Conservation (phyloP, 2,329 filamentous ascomycete species). For the Penicillium glabrum region DNA sequence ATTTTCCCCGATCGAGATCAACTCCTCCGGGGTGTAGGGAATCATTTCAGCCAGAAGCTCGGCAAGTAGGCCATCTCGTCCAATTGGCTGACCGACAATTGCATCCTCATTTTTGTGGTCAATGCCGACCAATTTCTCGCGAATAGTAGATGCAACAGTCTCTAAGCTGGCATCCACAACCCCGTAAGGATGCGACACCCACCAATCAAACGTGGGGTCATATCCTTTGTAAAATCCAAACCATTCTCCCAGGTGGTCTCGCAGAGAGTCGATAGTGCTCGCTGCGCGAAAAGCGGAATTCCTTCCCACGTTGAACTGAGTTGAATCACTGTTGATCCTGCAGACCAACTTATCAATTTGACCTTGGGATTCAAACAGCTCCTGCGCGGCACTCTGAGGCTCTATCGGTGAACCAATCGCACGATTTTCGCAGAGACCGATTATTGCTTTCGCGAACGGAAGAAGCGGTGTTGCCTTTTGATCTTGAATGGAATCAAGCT, state of each 20-base stretch:
- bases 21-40: constrained; percentile 58
- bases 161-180: constrained; percentile 33
- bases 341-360: constrained; percentile 34
- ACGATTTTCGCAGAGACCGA: constrained; percentile 50
- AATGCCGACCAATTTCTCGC: constrained; percentile 48
- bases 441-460: constrained; percentile 46
- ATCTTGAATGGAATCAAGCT: constrained; percentile 35
- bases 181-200: constrained; percentile 50
- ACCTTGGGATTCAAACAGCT: constrained; percentile 39
- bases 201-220: constrained; percentile 59
- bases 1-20: constrained; percentile 41
- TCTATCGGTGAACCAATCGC: constrained; percentile 47
- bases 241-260: constrained; percentile 47
- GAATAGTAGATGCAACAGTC: constrained; percentile 39
- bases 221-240: constrained; percentile 56
- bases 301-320: constrained; percentile 27
- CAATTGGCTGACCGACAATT: constrained; percentile 60
- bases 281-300: constrained; percentile 49
- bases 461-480: constrained; percentile 40
- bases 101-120: constrained; percentile 45
- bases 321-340: constrained; percentile 32
- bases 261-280: constrained; percentile 44
- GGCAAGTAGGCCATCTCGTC: constrained; percentile 50
- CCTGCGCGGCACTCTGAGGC: constrained; percentile 44
- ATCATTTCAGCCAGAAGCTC: constrained; percentile 60